Evolutionary conservation across 1,139 yeast genomes (phyloP).

Genomic region (Pichia sp.): DNA sequence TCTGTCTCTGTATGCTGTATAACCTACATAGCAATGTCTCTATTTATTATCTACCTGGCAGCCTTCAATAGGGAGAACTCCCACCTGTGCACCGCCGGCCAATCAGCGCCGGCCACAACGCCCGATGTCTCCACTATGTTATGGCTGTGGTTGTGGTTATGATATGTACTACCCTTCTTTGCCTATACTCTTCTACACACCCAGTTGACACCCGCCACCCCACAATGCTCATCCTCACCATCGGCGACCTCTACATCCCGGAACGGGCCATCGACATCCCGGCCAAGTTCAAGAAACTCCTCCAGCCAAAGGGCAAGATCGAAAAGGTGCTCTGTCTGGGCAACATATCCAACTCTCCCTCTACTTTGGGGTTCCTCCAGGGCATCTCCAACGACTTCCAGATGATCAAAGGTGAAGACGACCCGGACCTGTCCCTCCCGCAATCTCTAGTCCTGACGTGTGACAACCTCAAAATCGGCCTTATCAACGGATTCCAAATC

Average conservation of each 20-base stretch:
- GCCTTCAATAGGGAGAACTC: background rate
- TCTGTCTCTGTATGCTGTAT: too few species aligned
- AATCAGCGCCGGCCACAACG: too few species aligned
- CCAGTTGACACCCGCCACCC: too few species aligned
- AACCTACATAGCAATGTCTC: too few species aligned
- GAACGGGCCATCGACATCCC: slow-evolving; percentile 70
- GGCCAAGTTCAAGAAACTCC: slow-evolving; percentile 62
- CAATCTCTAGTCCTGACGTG: slow-evolving; percentile 61
- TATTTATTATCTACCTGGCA: background rate
- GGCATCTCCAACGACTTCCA: slow-evolving; percentile 70
- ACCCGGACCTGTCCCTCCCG: slow-evolving; percentile 55
- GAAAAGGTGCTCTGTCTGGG: slow-evolving; percentile 86
- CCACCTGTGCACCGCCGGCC: slow-evolving; percentile 1
- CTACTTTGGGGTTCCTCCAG: slow-evolving; percentile 62
- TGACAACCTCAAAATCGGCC: slow-evolving; percentile 77
- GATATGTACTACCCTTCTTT: too few species aligned
- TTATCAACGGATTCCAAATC: slow-evolving; percentile 80
- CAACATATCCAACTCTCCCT: slow-evolving; percentile 69
- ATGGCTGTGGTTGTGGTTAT: too few species aligned
- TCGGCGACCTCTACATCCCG: slow-evolving; percentile 90
- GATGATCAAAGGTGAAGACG: slow-evolving; percentile 79
- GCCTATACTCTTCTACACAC: background rate
- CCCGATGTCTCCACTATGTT: too few species aligned
- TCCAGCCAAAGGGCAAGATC: slow-evolving; percentile 73
- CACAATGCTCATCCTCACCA: slow-evolving; percentile 90